Evolutionary conservation across 2,329 filamentous ascomycete genomes (phyloP).

Genomic region (Rachicladosporium sp.): DNA sequence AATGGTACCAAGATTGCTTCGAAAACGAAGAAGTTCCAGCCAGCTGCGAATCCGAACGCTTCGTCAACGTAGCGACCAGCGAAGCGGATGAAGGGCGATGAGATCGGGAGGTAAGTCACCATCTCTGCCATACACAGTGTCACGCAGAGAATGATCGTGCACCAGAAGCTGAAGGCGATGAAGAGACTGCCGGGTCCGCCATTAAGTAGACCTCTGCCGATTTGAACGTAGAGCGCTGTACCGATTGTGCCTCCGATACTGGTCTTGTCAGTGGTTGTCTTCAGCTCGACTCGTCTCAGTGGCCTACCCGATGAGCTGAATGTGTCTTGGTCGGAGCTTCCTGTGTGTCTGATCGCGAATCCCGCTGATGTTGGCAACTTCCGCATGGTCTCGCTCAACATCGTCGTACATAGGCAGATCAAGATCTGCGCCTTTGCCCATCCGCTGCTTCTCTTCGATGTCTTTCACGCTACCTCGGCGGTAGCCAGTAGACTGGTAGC

Average conservation of each 20-base stretch:
- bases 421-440: slow-evolving; percentile 1
- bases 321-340: slow-evolving; percentile 33
- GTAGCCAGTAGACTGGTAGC: slow-evolving; percentile 3
- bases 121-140: slow-evolving; percentile 52
- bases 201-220: slow-evolving; percentile 33
- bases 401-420: slow-evolving; percentile 7
- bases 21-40: slow-evolving; percentile 27
- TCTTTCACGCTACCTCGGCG: slow-evolving; percentile 2
- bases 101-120: slow-evolving; percentile 65
- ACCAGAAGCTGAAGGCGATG: slow-evolving; percentile 34
- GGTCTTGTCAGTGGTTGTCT: neutral
- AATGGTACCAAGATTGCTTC: slow-evolving; percentile 37
- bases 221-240: slow-evolving; percentile 37
- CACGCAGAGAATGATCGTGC: slow-evolving; percentile 9
- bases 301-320: slow-evolving; percentile 32
- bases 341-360: slow-evolving; percentile 27
- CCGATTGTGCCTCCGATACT: slow-evolving; percentile 34
- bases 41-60: slow-evolving; percentile 42
- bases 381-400: slow-evolving; percentile 12
- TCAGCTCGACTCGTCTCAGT: neutral
- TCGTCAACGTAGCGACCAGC: slow-evolving; percentile 65
- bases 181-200: slow-evolving; percentile 36
- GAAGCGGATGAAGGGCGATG: slow-evolving; percentile 66
- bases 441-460: slow-evolving; percentile 3
- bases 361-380: slow-evolving; percentile 11